phyloP scores from a whole-genome alignment of 768 basidiomycete species.

The Mycena alexandri region DNA sequence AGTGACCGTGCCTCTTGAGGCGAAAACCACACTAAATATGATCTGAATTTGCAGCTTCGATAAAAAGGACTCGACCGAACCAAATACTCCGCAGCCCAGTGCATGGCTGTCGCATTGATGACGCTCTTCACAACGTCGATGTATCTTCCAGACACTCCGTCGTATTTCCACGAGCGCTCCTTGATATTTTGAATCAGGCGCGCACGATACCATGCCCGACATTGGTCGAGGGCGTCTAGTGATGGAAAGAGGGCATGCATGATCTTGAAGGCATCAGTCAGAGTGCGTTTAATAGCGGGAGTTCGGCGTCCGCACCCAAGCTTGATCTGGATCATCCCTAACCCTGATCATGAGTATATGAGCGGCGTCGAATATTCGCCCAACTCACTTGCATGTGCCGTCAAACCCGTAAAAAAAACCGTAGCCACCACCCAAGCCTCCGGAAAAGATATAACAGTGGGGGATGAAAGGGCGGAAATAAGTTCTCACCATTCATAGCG shows the following conservation, averaged over 20 bases:
- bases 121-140: conserved; percentile 61
- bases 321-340: conserved; percentile 30
- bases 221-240: conserved; percentile 35
- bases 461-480: background rate
- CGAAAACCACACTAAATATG: conserved; percentile 50
- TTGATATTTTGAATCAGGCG: conserved; percentile 38
- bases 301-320: conserved; percentile 7
- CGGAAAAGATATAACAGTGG: no score
- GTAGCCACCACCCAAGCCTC: conserved; percentile 41
- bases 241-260: conserved; percentile 46
- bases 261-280: conserved; percentile 18
- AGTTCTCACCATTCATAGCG: conserved; percentile 35
- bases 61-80: conserved; percentile 39
- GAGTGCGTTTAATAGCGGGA: background rate
- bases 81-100: conserved; percentile 56
- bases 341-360: no score
- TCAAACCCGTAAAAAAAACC: conserved; percentile 50
- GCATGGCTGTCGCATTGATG: conserved; percentile 53
- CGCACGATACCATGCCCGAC: conserved; percentile 44
- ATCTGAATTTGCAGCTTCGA: background rate
- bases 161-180: conserved; percentile 43
- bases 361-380: conserved; percentile 12
- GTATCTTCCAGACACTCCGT: conserved; percentile 45
- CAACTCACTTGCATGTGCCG: conserved; percentile 32
- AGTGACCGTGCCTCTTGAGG: conserved; percentile 52